Base-by-base conservation (phyloP, 768 basidiomycete genomes). In the Mycena leptocephala region DNA sequence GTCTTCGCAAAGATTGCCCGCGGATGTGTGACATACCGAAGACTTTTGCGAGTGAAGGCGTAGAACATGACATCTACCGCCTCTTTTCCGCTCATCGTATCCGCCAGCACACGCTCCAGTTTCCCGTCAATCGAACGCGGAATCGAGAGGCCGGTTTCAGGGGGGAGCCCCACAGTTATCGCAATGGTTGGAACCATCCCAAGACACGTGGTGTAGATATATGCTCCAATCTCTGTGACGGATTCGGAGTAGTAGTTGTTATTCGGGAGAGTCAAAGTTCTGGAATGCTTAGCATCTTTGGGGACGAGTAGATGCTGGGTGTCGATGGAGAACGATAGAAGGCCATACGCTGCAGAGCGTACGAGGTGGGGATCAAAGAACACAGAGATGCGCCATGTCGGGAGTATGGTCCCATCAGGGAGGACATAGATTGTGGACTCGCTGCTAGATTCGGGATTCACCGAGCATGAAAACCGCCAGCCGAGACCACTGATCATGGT, bases 11-110 rank as follows among this genome's bases (percentile, higher is more conserved):
- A 71, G 7, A 76, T 28, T 9, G 69, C 30, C 26, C 55, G 53
- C 24, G 75, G 75, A 66, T 53, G 30, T 16, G 62, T n/a, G 55
- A 61, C 69, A 35, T 67, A 48, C 6, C 62, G 63, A 3, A 26
- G 11, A 8, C 26, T 26, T 24, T 43, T 63, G 7, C 58, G 28
- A n/a, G 22, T 61, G 33, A 70, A 71, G n/a, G 63, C 69, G 22
- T 66, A 76, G 46, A 76, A 76, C 33, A 71, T 76, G 28, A 76
- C 5, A 55, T 76, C 75, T 22, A 76, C 65, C 14, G 32, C 48
- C 28, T 61, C 58, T 22, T 68, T 51, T n/a, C 73, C 73, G 18
- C 20, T 2, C 58, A 62, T 68, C 20, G 56, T 66, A 7, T 51
- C 53, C 22, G 30, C 55, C 22, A 74, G 26, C 5, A 33, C n/a